Evolutionary conservation across 495 filamentous ascomycete species (phyloP), one percentile per base, ranked within the genome.

Genomic region (Neurospora sp.): DNA sequence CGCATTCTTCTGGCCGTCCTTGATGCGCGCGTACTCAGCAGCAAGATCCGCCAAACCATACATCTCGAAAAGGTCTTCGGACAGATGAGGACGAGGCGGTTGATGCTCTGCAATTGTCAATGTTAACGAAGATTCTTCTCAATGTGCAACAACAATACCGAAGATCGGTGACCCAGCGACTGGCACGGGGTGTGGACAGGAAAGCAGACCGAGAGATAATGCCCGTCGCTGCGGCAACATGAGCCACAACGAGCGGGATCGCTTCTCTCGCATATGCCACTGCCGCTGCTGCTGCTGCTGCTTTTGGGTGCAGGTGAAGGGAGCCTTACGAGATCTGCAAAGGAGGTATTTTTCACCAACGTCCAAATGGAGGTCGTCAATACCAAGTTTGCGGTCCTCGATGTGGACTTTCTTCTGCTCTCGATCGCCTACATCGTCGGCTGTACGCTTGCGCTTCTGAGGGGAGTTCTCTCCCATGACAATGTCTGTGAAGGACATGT

Each of bases 251-350:
- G 54, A 62, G 54, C 54, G 54, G 54, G 54, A 62, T 35, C 54
- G 54, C 27, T 31, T 62, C 54, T 62, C 54, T 62, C 54, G 54
- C 54, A 62, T 31, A 31, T 62, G 27, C 70, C 31, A 42, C 59
- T 37, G 39, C 69, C 69, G 54, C 48, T 42, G 42, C 40, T 71
- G 41, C 40, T 71, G 41, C 46, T 46, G 69, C 54, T 74, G 71
- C 38, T 69, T 54, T 73, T 31, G 23, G 54, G 39, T 70, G 75
- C 71, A 78, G 71, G 74, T 73, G 75, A 81, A 83, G 85, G 85
- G 84, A 85, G 84, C 78, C 87, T 88, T 89, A 89, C 87, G 85
- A 86, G 84, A 86, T 84, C 82, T 87, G 84, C 85, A 87, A 82
- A 89, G 82, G 72, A 88, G 83, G 81, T 89, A 89, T 82, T 87